phyloP scores from a whole-genome alignment of 179 eudicot species.

The Nepenthes alata region DNA sequence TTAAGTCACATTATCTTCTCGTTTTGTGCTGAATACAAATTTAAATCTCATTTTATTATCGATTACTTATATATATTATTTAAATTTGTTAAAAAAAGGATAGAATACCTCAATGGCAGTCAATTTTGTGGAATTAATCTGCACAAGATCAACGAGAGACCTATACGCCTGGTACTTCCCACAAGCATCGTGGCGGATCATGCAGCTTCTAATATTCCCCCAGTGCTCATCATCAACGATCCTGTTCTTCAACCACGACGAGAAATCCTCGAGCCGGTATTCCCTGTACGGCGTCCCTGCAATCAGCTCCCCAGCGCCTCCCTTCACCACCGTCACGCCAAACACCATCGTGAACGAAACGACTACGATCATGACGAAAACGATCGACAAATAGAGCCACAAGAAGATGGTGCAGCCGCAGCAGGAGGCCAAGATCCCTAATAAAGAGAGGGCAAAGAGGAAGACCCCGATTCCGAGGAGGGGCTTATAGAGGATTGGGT shows the following conservation, averaged over 20 bases:
- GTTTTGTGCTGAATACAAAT: no score
- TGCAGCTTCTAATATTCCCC: slow-evolving; percentile 19
- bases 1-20: no score
- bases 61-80: no score
- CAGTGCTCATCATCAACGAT: slow-evolving; percentile 16
- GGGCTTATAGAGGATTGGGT: slow-evolving; percentile 30
- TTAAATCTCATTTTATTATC: no score
- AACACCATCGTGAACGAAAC: slow-evolving; percentile 13
- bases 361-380: slow-evolving; percentile 14
- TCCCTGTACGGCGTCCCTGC: slow-evolving; percentile 13
- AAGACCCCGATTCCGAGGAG: slow-evolving; percentile 17
- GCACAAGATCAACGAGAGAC: slow-evolving; percentile 18
- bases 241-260: slow-evolving; percentile 20
- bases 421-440: slow-evolving; percentile 23
- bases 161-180: slow-evolving; percentile 18
- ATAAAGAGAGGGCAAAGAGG: slow-evolving; percentile 17
- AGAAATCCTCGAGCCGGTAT: slow-evolving; percentile 15
- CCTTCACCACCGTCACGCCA: slow-evolving; percentile 18
- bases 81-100: no score
- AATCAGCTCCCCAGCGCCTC: slow-evolving; percentile 12
- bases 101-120: slow-evolving; percentile 24
- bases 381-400: slow-evolving; percentile 19
- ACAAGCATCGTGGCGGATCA: slow-evolving; percentile 26
- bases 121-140: slow-evolving; percentile 12
- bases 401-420: slow-evolving; percentile 15